phyloP scores from a whole-genome alignment of 768 basidiomycete species.

The Tricholoma flavovirens region DNA sequence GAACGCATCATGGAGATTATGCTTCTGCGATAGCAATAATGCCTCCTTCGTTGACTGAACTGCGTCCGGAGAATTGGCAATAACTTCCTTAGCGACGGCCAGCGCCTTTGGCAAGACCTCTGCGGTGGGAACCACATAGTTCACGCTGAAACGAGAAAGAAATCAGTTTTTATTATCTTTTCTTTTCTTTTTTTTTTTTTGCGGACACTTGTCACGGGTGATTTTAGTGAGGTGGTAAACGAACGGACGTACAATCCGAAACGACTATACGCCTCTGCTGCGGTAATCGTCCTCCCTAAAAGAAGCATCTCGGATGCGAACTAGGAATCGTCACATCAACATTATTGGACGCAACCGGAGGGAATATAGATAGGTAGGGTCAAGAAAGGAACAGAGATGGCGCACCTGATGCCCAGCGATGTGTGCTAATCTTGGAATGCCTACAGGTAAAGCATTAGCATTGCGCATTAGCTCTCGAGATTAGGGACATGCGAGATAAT shows the following conservation, averaged over 20 bases:
- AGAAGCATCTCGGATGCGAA: slow-evolving; percentile 74
- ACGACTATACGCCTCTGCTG: slow-evolving; percentile 59
- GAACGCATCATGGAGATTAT: slow-evolving; percentile 48
- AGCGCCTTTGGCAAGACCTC: slow-evolving; percentile 60
- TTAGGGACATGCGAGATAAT: not conserved
- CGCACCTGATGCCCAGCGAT: slow-evolving; percentile 73
- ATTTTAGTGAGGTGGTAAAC: no score
- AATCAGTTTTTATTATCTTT: no score
- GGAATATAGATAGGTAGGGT: not conserved
- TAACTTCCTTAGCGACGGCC: slow-evolving; percentile 52
- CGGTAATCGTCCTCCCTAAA: slow-evolving; percentile 61
- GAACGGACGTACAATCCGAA: slow-evolving; percentile 68
- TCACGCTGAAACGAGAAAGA: slow-evolving; percentile 51
- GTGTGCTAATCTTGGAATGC: slow-evolving; percentile 61
- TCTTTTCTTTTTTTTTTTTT: no score
- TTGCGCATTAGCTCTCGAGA: not conserved
- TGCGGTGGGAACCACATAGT: slow-evolving; percentile 53
- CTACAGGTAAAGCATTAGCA: slow-evolving; percentile 25
- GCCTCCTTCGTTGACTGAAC: slow-evolving; percentile 74
- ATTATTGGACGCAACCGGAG: slow-evolving; percentile 4
- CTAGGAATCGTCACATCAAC: slow-evolving; percentile 29
- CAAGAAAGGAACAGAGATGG: not conserved
- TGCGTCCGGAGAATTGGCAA: slow-evolving; percentile 68
- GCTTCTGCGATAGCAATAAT: slow-evolving; percentile 49
- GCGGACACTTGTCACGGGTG: no score